These are phyloP conservation scores for Spirogloea muscicola DNA, from an alignment of 139 green algal species.

Conservation along the genomic window DNA sequence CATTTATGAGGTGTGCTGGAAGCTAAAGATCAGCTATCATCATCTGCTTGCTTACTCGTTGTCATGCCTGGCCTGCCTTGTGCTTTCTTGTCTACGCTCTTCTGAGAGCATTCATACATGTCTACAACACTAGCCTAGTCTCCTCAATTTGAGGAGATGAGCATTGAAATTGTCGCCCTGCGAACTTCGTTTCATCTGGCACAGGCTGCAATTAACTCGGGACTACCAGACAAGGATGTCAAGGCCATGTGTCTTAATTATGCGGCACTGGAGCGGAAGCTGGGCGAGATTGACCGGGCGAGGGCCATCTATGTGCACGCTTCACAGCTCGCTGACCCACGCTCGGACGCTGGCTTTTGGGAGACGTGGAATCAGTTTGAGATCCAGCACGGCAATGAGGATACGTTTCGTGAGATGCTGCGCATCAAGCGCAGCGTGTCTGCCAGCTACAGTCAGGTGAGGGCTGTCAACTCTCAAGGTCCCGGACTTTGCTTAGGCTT, in stretches of 20 bases:
- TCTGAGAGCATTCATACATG: too few relatives aligned
- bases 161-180: too few relatives aligned
- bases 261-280: constrained; percentile 75
- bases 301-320: constrained; percentile 86
- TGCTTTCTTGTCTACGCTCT: too few relatives aligned
- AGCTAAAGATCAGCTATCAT: background rate
- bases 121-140: too few relatives aligned
- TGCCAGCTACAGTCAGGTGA: constrained; percentile 61
- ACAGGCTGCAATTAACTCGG: constrained; percentile 44
- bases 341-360: constrained; percentile 75
- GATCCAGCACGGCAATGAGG: constrained; percentile 53
- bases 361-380: constrained; percentile 86
- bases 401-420: constrained; percentile 98
- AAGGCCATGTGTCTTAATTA: constrained; percentile 77
- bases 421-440: constrained; percentile 86
- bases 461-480: too few relatives aligned
- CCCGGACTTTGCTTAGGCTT: too few relatives aligned
- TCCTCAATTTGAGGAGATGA: too few relatives aligned
- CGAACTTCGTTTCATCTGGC: too few relatives aligned
- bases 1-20: constrained; percentile 75
- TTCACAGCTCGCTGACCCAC: constrained; percentile 56
- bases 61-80: too few relatives aligned
- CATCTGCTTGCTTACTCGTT: too few relatives aligned
- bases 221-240: constrained; percentile 64
- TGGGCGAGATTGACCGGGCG: constrained; percentile 94